Base-by-base conservation (phyloP, 139 green algal species). In the Chlamydomonas incerta region DNA sequence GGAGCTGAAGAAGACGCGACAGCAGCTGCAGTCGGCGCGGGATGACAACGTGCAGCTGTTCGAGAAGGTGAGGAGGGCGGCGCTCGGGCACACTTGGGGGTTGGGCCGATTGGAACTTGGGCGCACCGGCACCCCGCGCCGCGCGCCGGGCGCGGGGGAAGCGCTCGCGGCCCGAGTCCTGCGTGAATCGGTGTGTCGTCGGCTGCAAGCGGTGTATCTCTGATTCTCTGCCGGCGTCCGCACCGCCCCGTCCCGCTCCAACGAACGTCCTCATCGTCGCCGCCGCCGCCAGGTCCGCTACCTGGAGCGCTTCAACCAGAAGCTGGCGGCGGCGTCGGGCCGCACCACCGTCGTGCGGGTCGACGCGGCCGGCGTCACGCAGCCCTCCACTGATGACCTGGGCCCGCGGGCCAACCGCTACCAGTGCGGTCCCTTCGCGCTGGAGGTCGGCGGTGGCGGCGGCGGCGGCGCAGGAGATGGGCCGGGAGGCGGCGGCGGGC, bases 11-110 rank as follows among this genome's bases (percentile, higher is more conserved):
- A 84, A 81, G 60, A 74, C 58, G 2, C 58, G 26, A 62, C 55
- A 80, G 47, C 74, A 86, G 75, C 69, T 93, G 55, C 68, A 90
- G 41, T 72, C 41, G 50, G 67, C 41, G 26, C 74, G 85, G 0
- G 80, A 83, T 21, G 90, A 93, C 86, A 93, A 90, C 74, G 70
- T 93, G 41, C 55, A 74, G 57, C 80, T 93, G 63, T 92, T 91
- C 34, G 90, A 93, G 68, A 93, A 93, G 87, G 85, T 83, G 66
- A 37, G 60, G 2, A n/a, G n/a, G n/a, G n/a, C n/a, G n/a, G n/a
- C n/a, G n/a, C n/a, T n/a, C n/a, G n/a, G n/a, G n/a, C n/a, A n/a
- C n/a, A n/a, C n/a, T n/a, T n/a, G n/a, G n/a, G n/a, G n/a, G n/a
- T n/a, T n/a, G n/a, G n/a, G n/a, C n/a, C n/a, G n/a, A n/a, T n/a